Percentiles rank a stretch among this genome's conserved stretches.
These are phyloP conservation scores for Lasiodiplodia citricola DNA, from an alignment of 2,329 filamentous ascomycete species.

Conservation along the genomic window DNA sequence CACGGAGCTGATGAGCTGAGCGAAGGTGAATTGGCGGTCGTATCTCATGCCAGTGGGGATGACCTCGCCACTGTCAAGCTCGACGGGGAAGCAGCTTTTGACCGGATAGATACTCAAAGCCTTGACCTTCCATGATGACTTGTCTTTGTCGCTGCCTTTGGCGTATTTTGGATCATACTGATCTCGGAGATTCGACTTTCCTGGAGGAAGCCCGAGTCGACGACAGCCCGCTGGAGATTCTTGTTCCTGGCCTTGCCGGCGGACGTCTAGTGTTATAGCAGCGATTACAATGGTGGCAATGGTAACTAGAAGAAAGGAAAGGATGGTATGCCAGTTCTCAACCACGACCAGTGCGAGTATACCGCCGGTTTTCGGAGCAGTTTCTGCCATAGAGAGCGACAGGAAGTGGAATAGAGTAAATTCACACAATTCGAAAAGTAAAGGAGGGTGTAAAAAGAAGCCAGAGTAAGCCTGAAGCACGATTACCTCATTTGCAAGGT, in stretches of 20 bases:
- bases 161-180: conserved; percentile 60
- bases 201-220: conserved; percentile 55
- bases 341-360: conserved; percentile 41
- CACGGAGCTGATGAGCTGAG: conserved; percentile 60
- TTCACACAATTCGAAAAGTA: not conserved
- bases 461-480: not conserved
- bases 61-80: conserved; percentile 69
- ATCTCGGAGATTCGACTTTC: conserved; percentile 59
- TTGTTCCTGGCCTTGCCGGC: conserved; percentile 9
- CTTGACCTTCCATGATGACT: conserved; percentile 56
- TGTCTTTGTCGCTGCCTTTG: conserved; percentile 27
- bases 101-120: conserved; percentile 82
- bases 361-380: conserved; percentile 35
- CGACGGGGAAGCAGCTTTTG: conserved; percentile 80
- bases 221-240: conserved; percentile 53
- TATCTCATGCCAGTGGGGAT: conserved; percentile 73
- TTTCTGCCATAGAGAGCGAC: not conserved
- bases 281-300: not conserved
- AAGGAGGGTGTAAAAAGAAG: not conserved
- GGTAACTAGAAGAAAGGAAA: not conserved
- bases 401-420: not conserved
- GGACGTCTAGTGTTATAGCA: conserved; percentile 9
- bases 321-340: not conserved
- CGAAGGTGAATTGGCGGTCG: conserved; percentile 84
- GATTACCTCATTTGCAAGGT: not conserved